Evolutionary conservation across 768 basidiomycete genomes (phyloP), one percentile per base, ranked within the genome.

Genomic region (Hypholoma fasciculare): DNA sequence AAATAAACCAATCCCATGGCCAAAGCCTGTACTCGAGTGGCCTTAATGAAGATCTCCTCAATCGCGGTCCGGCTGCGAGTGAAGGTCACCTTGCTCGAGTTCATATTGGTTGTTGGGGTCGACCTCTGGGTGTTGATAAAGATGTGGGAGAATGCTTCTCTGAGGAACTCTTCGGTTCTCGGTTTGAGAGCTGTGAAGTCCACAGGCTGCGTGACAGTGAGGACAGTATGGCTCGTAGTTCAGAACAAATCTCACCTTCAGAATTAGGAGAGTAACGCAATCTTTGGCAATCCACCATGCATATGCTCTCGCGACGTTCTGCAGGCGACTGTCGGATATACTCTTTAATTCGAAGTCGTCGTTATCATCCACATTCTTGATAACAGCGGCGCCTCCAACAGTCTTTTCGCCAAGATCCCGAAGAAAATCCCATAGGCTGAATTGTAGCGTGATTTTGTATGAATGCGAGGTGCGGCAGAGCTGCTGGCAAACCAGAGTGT

Each of bases 251-350:
- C 48, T 60, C 56, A 96, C 96, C 84, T 98, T 98, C 56, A 98
- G 76, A 7, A 97, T 82, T 0, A 83, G 78, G 47, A 98, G 74
- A 20, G 85, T 79, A 27, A 91, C 76, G 11, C 83, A 85, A 60
- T 89, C 92, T 70, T 94, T 94, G 4, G 93, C 90, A 42, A 97
- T 83, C 86, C 92, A 94, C 94, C 96, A 99, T 1, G 86, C 94
- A 62, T 92, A 93, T 6, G 90, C 90, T 63, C 82, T 85, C 12
- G 96, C 95, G 5, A 94, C 75, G 66, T 98, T 96, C 36, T 69
- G 74, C 54, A 86, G 69, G 53, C 88, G 82, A 17, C 82, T 77
- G 4, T 77, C 71, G 11, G 88, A 85, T 57, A 90, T 78, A 38
- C 71, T 76, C 66, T 81, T 81, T 19, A 78, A 63, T 38, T 85